Conservation (phyloP, 306 rosid genomes). For the Astragalus membranaceus region DNA sequence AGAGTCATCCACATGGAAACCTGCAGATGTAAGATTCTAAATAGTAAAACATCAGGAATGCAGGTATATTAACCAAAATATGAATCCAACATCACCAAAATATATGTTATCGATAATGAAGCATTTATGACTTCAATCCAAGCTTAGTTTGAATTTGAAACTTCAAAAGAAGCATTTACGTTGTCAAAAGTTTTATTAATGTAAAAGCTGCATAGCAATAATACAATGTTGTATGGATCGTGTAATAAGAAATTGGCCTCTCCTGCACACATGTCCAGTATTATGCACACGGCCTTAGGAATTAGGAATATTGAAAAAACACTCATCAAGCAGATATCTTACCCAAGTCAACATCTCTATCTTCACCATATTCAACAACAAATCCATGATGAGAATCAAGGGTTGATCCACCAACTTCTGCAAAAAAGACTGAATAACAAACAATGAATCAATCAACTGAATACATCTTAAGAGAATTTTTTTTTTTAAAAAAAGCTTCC, state of each 20-base stretch:
- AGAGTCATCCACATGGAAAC: conserved; percentile 64
- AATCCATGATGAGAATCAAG: conserved; percentile 61
- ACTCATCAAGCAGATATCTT: conserved; percentile 17
- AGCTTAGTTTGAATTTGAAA: conserved; percentile 15
- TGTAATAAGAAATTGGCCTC: conserved; percentile 10
- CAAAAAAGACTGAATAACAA: conserved; percentile 38
- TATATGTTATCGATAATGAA: neutral
- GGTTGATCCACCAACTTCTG: conserved; percentile 48
- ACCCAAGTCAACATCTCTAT: conserved; percentile 54
- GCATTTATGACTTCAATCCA: neutral
- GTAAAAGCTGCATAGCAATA: conserved; percentile 1
- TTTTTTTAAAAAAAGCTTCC: neutral
- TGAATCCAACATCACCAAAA: conserved; percentile 11
- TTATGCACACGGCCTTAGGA: neutral
- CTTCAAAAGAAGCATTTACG: neutral
- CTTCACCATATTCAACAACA: conserved; percentile 53
- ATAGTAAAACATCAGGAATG: conserved; percentile 12
- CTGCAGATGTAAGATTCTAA: conserved; percentile 30
- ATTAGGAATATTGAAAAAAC: conserved; percentile 13
- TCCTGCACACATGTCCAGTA: neutral
- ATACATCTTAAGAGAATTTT: neutral
- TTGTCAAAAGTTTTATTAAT: neutral
- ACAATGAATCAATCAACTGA: neutral
- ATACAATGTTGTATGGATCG: neutral
- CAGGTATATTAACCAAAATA: neutral